A percentile compares a stretch with the other conserved stretches of the same genome.
Conservation (phyloP, 306 rosid species). For the Fragaria nilgerrensis region DNA sequence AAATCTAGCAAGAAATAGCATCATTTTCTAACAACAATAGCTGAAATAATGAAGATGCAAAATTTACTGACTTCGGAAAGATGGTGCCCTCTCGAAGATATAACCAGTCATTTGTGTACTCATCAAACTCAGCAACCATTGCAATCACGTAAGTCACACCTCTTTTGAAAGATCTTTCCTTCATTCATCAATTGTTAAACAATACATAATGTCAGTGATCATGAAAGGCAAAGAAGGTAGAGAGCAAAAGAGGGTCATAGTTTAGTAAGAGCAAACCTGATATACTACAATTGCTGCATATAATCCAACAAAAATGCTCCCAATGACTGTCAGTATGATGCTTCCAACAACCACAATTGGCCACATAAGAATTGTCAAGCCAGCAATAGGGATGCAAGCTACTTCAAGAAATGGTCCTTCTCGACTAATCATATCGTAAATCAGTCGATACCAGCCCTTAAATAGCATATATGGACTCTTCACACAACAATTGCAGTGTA, state of each 20-base stretch:
- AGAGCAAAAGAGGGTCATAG: background rate
- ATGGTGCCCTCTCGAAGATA: conserved; percentile 78
- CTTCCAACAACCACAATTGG: conserved; percentile 76
- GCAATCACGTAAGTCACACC: conserved; percentile 74
- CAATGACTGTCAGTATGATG: conserved; percentile 54
- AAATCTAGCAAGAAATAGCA: background rate
- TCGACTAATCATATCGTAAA: conserved; percentile 69
- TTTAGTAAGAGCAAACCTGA: conserved; percentile 52
- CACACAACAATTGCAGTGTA: conserved; percentile 63
- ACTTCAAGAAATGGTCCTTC: conserved; percentile 94
- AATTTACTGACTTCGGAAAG: conserved; percentile 62
- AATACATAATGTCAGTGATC: conserved; percentile 12
- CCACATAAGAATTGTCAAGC: conserved; percentile 81
- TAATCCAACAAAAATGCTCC: conserved; percentile 69
- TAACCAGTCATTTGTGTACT: conserved; percentile 87
- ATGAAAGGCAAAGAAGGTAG: conserved; percentile 1
- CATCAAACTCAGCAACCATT: conserved; percentile 92
- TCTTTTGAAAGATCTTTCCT: conserved; percentile 81
- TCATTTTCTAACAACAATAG: background rate
- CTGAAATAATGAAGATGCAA: conserved; percentile 9
- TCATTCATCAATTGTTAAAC: conserved; percentile 29
- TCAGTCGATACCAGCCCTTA: conserved; percentile 73
- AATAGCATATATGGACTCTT: conserved; percentile 77
- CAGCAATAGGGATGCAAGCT: conserved; percentile 87
- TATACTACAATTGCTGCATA: conserved; percentile 68